Percentiles rank a stretch among this genome's conserved stretches.
Conservation (phyloP, 1,284 basidiomycete species). For the Mycena sp. region DNA sequence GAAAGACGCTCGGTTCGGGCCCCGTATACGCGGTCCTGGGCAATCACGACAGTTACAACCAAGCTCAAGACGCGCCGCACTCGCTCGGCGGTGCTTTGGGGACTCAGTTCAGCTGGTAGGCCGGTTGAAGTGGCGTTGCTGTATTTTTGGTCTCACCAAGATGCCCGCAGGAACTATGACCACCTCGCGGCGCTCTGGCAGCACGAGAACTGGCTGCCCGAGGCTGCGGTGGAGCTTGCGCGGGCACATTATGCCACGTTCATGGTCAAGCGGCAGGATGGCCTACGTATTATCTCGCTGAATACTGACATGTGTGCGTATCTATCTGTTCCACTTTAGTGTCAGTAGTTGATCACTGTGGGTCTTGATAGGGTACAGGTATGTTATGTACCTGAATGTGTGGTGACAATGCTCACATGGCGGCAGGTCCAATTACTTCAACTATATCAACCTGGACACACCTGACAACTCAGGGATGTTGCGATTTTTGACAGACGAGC, state of each 20-base stretch:
- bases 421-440: conserved; percentile 77
- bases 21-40: conserved; percentile 79
- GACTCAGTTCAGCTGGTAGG: conserved; percentile 71
- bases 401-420: too few species aligned
- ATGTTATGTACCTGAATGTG: neutral
- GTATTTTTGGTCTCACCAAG: too few species aligned
- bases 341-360: neutral
- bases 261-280: conserved; percentile 73
- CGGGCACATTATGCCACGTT: conserved; percentile 80
- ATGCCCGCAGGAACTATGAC: conserved; percentile 71
- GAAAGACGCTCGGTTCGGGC: conserved; percentile 64
- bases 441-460: conserved; percentile 78
- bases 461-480: conserved; percentile 81
- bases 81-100: conserved; percentile 62
- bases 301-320: conserved; percentile 75
- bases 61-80: conserved; percentile 72
- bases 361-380: conserved; percentile 5
- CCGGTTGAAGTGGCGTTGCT: too few species aligned
- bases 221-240: conserved; percentile 64
- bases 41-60: conserved; percentile 80
- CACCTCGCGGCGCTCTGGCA: conserved; percentile 76
- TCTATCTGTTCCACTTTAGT: neutral
- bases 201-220: conserved; percentile 76
- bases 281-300: conserved; percentile 77
- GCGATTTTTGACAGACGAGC: conserved; percentile 81